phyloP scores from a whole-genome alignment of 2,329 filamentous ascomycete genomes.

The Westerdykella ornata region DNA sequence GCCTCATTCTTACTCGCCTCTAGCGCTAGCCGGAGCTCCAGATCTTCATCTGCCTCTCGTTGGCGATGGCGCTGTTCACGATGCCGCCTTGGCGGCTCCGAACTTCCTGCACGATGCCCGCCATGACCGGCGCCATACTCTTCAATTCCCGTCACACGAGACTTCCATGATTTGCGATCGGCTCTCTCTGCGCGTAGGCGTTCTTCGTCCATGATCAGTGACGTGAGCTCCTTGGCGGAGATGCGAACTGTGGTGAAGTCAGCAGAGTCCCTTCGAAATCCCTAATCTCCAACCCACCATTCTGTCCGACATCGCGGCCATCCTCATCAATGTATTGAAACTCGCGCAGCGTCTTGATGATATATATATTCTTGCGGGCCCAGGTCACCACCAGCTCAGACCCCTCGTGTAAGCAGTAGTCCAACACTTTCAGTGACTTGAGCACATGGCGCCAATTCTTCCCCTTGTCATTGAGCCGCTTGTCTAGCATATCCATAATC shows the following conservation, averaged over 20 bases:
- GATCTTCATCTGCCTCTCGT: conserved; percentile 70
- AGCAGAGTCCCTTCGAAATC: conserved; percentile 6
- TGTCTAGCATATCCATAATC: conserved; percentile 99
- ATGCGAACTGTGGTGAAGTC: conserved; percentile 63
- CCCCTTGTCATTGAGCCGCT: conserved; percentile 96
- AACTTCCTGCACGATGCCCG: conserved; percentile 21
- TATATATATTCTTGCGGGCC: conserved; percentile 96
- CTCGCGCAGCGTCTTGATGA: conserved; percentile 96
- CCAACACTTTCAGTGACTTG: conserved; percentile 93
- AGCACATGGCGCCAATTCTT: conserved; percentile 99
- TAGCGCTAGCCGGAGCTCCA: conserved; percentile 82
- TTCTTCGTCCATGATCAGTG: conserved; percentile 88
- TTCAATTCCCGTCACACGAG: conserved; percentile 86
- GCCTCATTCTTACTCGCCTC: conserved; percentile 94
- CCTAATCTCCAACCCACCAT: conserved; percentile 56
- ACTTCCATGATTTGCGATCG: conserved; percentile 94
- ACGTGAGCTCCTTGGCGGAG: conserved; percentile 90
- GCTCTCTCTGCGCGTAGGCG: conserved; percentile 81
- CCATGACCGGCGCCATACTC: conserved; percentile 55
- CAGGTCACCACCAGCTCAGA: conserved; percentile 95
- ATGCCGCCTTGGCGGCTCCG: conserved; percentile 31
- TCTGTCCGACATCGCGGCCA: conserved; percentile 88
- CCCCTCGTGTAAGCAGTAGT: conserved; percentile 96
- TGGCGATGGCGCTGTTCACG: conserved; percentile 43
- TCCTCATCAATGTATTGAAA: conserved; percentile 97